These are phyloP conservation scores for Phoma sp. DNA, from an alignment of 2,329 filamentous ascomycete species.

Conservation along the genomic window DNA sequence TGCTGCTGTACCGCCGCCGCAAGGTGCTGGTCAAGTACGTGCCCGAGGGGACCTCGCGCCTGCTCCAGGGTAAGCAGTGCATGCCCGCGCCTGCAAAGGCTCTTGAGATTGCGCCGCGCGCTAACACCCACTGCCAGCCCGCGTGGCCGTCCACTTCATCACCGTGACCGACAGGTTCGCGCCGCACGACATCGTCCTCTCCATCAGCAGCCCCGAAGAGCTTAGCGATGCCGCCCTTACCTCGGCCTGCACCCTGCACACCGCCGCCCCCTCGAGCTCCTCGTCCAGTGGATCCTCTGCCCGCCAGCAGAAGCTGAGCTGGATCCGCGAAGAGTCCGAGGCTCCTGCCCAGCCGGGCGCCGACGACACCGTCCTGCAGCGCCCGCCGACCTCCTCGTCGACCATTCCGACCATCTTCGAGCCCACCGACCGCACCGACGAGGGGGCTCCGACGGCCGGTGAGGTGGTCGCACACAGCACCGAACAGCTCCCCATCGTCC, in stretches of 20 bases:
- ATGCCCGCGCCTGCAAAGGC: not conserved
- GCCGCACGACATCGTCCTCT: conserved; percentile 85
- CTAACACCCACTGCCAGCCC: conserved; percentile 65
- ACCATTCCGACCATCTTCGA: conserved; percentile 36
- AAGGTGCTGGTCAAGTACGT: conserved; percentile 94
- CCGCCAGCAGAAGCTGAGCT: conserved; percentile 78
- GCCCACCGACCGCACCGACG: conserved; percentile 18
- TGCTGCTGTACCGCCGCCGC: conserved; percentile 85
- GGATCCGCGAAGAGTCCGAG: conserved; percentile 93
- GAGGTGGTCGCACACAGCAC: conserved; percentile 22
- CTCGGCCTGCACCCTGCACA: conserved; percentile 86
- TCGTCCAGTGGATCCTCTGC: conserved; percentile 84
- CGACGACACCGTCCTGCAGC: conserved; percentile 25
- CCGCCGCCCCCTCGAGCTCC: conserved; percentile 83
- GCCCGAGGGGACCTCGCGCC: conserved; percentile 86
- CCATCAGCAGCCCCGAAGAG: conserved; percentile 76
- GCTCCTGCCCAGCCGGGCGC: conserved; percentile 61
- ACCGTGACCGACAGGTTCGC: conserved; percentile 72
- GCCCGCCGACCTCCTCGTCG: conserved; percentile 32
- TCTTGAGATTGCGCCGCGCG: not conserved
- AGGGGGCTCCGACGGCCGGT: conserved; percentile 12
- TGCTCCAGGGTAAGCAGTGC: conserved; percentile 79
- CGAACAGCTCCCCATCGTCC: conserved; percentile 25
- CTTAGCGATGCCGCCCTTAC: conserved; percentile 89
- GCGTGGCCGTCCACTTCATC: conserved; percentile 75